Base-by-base conservation (phyloP, 2,329 filamentous ascomycete genomes). In the Cladosporium austrohemisphaericum region DNA sequence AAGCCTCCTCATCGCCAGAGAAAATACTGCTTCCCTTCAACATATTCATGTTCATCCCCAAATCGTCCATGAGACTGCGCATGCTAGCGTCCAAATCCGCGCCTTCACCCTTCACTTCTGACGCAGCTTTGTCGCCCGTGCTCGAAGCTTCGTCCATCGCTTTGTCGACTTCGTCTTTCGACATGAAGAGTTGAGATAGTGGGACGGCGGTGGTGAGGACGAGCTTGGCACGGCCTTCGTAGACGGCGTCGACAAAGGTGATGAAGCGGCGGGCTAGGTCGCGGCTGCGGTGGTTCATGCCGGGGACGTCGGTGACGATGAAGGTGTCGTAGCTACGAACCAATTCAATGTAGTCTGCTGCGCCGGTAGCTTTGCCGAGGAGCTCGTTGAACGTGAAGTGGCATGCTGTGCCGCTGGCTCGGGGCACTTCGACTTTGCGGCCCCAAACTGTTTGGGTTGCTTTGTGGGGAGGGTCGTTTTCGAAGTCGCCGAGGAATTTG, bases 191-290 rank as follows among this genome's bases (percentile, higher is more conserved):
- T 65, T 95, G 84, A 6, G 82, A 81, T 2, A 98, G 75, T 0
- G 92, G 89, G 41, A 91, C 88, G 32, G 84, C 89, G 3, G 88
- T 91, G 0, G 93, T 98, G 49, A 98, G 79, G 13, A 97, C 92
- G 6, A 98, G 79, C 71, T 96, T 97, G n/a, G 90, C 91, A 68
- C 92, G 80, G 22, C 78, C 77, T 69, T 98, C 93, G 65, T 98
- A 98, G 4, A 96, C 85, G 5, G 93, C 92, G 66, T 98, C 93
- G 57, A 98, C 88, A 60, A 98, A 96, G 0, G 92, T 98, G 66
- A 98, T 98, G 69, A 98, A 96, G 4, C 93, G 79, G 10, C 93
- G 76, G 0, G 93, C 93, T 31, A 95, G 77, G 70, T 98, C 93
- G 16, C 93, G 82, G 63, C 90, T 83, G 48, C 82, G 81, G 57